These are phyloP conservation scores for Camelina sativa DNA, from an alignment of 345 rosid species.

Conservation along the genomic window DNA sequence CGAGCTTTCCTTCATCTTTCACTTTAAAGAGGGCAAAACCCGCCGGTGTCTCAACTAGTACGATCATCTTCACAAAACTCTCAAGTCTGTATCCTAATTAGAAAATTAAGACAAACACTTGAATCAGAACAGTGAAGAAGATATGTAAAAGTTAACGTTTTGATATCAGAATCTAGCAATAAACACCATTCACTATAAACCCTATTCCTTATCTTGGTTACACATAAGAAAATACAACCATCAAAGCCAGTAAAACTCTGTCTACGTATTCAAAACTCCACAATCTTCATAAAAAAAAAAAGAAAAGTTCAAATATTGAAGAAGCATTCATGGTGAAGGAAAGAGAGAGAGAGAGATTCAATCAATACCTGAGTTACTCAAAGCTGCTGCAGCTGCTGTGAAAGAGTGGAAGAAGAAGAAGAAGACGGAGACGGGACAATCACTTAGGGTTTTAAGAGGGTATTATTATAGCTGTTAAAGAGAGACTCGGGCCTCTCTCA, in stretches of 20 bases:
- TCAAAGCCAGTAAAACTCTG: background rate
- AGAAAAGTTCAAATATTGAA: background rate
- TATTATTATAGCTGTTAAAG: conserved; percentile 8
- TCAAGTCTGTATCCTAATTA: conserved; percentile 1
- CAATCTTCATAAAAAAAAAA: background rate
- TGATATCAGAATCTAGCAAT: background rate
- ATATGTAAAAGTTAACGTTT: background rate
- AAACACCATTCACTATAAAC: background rate
- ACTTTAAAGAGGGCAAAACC: conserved; percentile 78
- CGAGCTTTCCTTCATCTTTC: conserved; percentile 66
- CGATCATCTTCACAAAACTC: conserved; percentile 30
- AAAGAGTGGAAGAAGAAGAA: background rate
- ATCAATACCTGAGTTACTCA: conserved; percentile 19
- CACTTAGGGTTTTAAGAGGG: conserved; percentile 30
- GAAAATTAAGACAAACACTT: background rate
- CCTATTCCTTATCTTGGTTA: background rate
- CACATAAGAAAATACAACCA: background rate
- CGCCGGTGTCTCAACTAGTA: conserved; percentile 39
- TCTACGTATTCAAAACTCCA: background rate
- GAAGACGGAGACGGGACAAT: background rate
- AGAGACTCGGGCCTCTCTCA: background rate
- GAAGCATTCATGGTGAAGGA: background rate
- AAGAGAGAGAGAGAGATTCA: background rate
- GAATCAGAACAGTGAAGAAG: conserved; percentile 1
- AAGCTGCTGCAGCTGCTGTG: conserved; percentile 15